Evolutionary conservation across 345 rosid species (phyloP).

Genomic region (Gossypium longicalyx): DNA sequence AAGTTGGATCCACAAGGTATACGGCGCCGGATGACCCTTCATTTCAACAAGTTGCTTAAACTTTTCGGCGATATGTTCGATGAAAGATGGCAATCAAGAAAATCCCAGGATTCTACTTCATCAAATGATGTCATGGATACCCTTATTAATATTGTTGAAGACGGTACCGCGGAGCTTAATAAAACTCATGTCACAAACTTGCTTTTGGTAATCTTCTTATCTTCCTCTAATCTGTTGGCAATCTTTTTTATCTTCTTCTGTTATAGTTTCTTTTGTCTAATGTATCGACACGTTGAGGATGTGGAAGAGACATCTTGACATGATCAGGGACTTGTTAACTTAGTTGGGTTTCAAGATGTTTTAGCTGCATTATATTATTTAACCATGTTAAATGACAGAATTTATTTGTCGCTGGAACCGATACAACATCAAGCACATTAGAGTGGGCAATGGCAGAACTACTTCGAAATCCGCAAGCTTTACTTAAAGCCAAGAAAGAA

Average conservation of each 20-base stretch:
- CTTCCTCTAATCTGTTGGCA: constrained; percentile 16
- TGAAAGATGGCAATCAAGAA: too few relatives aligned
- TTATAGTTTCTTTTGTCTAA: too few relatives aligned
- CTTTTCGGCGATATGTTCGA: too few relatives aligned
- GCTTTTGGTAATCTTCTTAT: constrained; percentile 22
- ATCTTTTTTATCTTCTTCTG: neutral
- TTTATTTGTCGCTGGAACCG: constrained; percentile 43
- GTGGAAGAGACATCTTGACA: too few relatives aligned
- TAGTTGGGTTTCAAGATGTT: too few relatives aligned
- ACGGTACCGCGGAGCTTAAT: constrained; percentile 22
- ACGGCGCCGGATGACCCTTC: too few relatives aligned
- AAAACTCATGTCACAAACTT: constrained; percentile 24
- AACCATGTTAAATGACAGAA: constrained; percentile 21
- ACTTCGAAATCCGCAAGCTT: constrained; percentile 27
- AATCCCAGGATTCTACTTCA: too few relatives aligned
- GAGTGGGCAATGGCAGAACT: constrained; percentile 62
- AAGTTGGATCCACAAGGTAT: too few relatives aligned
- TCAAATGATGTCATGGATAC: too few relatives aligned
- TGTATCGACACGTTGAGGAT: too few relatives aligned
- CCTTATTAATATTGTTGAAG: neutral
- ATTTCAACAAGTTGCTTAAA: too few relatives aligned
- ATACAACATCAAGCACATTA: constrained; percentile 44
- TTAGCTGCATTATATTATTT: neutral
- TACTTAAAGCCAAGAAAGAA: constrained; percentile 35
- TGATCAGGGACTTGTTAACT: too few relatives aligned